Evolutionary conservation across 2,329 filamentous ascomycete species (phyloP), one percentile per base, ranked within the genome.

Genomic region (Claviceps spartinae): DNA sequence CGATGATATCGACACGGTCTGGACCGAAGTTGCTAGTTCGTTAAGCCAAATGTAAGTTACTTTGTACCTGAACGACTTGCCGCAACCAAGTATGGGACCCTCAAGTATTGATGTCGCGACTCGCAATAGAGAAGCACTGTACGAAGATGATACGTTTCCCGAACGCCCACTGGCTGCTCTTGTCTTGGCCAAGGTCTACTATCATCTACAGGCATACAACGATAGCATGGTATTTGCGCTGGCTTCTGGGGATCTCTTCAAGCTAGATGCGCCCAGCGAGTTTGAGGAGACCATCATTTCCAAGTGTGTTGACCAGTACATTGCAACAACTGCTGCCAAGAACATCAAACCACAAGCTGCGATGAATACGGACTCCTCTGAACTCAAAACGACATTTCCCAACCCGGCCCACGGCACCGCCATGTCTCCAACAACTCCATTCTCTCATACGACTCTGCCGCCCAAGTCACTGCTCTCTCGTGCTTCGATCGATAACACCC

Each of bases 261-360:
- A 94, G 72, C 80, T 97, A 58, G 87, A 96, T 63, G 79, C 84
- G 51, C 85, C 87, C 50, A 86, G 88, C 69, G 93, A 98, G 73
- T 98, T 95, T 64, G 93, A 98, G 70, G 90, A 98, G 73, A 98
- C 93, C 53, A 97, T 98, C 72, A 90, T 97, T 68, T 91, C 91
- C 54, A 96, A 94, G 78, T 98, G 93, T 65, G 82, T 98, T 63
- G 93, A 98, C 69, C 94, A 94, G 58, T 98, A 96, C 72, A 96
- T 98, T 63, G 83, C 88, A 54, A 78, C 90, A 44, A 77, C 74
- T 49, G 72, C 75, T 44, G 70, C 75, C 55, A 72, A 75, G 58
- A 74, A 79, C 60, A 63, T 67, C 20, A 67, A 70, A 14, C 63
- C 75, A 47, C 70, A 69, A 58, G 63, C 64, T 40, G 64, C 64